phyloP scores from a whole-genome alignment of 495 filamentous ascomycete genomes.

The Xylaria cubensis region DNA sequence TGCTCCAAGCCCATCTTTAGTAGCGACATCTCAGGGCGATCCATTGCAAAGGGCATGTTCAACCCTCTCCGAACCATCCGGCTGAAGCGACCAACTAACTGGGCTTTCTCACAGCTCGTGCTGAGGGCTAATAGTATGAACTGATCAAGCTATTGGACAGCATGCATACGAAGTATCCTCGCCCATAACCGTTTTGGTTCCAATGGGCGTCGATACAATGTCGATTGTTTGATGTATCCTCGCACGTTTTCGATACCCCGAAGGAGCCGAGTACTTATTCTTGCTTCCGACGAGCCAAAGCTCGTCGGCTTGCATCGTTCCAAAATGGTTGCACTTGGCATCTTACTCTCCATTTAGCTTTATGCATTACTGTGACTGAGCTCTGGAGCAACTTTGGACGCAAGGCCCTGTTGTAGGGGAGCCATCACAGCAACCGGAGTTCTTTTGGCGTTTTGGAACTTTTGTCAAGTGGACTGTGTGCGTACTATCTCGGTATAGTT shows the following conservation, averaged over 20 bases:
- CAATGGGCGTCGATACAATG: conserved; percentile 1
- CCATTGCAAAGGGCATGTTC: conserved; percentile 74
- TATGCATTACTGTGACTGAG: conserved; percentile 34
- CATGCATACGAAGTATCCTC: conserved; percentile 4
- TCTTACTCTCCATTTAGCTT: conserved; percentile 34
- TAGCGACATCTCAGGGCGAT: conserved; percentile 68
- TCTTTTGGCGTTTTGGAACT: conserved; percentile 41
- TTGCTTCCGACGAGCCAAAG: conserved; percentile 17
- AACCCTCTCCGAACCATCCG: conserved; percentile 48
- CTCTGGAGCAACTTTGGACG: conserved; percentile 12
- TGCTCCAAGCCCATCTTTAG: conserved; percentile 65
- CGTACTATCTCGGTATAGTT: conserved; percentile 11
- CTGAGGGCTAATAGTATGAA: conserved; percentile 55
- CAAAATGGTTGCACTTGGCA: conserved; percentile 19
- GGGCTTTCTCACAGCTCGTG: conserved; percentile 45
- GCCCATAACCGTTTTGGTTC: background rate
- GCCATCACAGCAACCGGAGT: conserved; percentile 37
- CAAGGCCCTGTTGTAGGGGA: conserved; percentile 23
- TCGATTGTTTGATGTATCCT: conserved; percentile 25
- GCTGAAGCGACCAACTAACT: conserved; percentile 48
- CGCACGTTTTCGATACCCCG: conserved; percentile 30
- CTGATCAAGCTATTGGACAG: conserved; percentile 10
- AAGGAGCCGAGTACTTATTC: conserved; percentile 14
- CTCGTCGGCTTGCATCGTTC: conserved; percentile 27
- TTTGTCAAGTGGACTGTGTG: conserved; percentile 29